phyloP scores from a whole-genome alignment of 116 monocot genomes.

The Papilionanthe hybrid region DNA sequence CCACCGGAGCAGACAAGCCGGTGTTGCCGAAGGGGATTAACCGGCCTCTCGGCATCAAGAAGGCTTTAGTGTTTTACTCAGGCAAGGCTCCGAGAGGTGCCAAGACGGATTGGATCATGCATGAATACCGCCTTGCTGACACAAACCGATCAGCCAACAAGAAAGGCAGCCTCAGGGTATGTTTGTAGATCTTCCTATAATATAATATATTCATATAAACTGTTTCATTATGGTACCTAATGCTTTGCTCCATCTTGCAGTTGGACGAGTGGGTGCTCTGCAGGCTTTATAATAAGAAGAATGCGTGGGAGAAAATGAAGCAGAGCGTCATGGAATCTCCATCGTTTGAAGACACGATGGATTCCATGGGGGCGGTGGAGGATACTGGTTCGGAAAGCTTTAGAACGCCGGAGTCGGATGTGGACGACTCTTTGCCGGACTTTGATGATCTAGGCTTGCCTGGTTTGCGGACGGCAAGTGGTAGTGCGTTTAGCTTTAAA shows the following conservation, averaged over 20 bases:
- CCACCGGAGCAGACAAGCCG: slow-evolving; percentile 45
- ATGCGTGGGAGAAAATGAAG: slow-evolving; percentile 58
- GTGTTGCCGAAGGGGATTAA: slow-evolving; percentile 16
- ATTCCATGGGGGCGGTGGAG: slow-evolving; percentile 22
- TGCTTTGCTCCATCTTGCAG: slow-evolving; percentile 25
- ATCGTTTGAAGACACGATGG: slow-evolving; percentile 19
- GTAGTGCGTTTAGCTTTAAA: not conserved
- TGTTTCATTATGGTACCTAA: too few species aligned
- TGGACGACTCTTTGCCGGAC: slow-evolving; percentile 31
- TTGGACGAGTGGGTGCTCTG: slow-evolving; percentile 92
- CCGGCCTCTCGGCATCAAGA: slow-evolving; percentile 51
- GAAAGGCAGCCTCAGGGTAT: slow-evolving; percentile 22
- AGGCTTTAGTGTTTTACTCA: slow-evolving; percentile 59
- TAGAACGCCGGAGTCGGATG: slow-evolving; percentile 24
- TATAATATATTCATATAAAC: not conserved
- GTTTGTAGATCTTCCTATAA: not conserved
- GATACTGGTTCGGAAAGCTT: slow-evolving; percentile 38
- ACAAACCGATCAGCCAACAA: slow-evolving; percentile 8
- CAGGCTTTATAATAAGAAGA: slow-evolving; percentile 89
- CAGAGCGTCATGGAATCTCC: not conserved
- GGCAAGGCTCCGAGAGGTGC: slow-evolving; percentile 51
- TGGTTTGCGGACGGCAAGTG: not conserved
- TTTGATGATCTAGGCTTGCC: slow-evolving; percentile 6
- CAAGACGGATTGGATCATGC: slow-evolving; percentile 77
- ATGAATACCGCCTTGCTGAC: slow-evolving; percentile 52